Base-by-base conservation (phyloP, 306 rosid species). In the Cicer pinnatifidum region DNA sequence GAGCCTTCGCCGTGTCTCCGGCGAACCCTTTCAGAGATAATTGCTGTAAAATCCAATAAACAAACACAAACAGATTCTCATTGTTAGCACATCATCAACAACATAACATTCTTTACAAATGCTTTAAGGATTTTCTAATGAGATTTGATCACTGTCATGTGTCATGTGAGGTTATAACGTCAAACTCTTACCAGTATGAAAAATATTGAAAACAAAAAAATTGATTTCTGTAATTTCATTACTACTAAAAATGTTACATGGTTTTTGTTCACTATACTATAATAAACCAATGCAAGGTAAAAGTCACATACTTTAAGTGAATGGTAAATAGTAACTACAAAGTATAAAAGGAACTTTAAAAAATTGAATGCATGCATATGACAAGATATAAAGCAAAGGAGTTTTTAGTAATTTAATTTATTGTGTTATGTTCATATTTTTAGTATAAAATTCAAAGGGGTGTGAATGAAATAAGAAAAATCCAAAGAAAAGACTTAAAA, bases 1-100 rank as follows among this genome's bases (percentile, higher is more conserved):
- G 99, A 53, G 99, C 97, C 82, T 94, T 89, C 35, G 99, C 99
- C 7, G 99, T 94, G 87, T 94, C 99, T 66, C 99, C 99, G 7
- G 99, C 99, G 70, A 94, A 94, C n/a, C 99, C 99, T 76, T 94
- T 94, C 0, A 94, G 88, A 40, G 95, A 94, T 43, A 94, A 88
- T 94, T 94, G 99, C 99, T 94, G 89, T 61, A 28, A 10, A 75
- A 81, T 66, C 47, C 79, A 85, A 71, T 3, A 64, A 8, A 65
- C 11, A 68, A 16, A 10, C 33, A 75, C 0, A 69, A 0, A 43
- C 11, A 8, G 57, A 20, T 69, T 69, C 11, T 23, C 75, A 77
- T 39, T 67, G 67, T 76, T 67, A 79, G 71, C 62, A 82, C 71
- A 9, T 47, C 35, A 67, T 60, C 37, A 80, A 69, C 44, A 57